Percentiles rank a stretch among this genome's conserved stretches.
phyloP scores from a whole-genome alignment of 2,329 filamentous ascomycete species.

The Bretziella fagacearum region DNA sequence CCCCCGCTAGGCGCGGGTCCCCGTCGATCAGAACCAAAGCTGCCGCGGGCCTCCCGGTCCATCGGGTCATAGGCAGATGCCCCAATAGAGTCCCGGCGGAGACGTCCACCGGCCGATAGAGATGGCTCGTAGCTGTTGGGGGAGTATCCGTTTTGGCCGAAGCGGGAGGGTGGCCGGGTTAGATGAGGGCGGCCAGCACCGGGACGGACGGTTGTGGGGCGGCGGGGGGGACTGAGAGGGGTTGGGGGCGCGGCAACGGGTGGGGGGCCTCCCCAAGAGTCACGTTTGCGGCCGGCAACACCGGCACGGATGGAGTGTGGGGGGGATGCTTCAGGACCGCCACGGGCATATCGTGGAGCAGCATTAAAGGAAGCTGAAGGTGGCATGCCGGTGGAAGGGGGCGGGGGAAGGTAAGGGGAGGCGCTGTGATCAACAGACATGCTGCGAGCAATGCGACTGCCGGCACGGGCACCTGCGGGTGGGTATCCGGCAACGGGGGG shows the following conservation, averaged over 20 bases:
- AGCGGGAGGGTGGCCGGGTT: slow-evolving; percentile 4
- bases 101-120: not conserved
- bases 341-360: not conserved
- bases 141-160: slow-evolving; percentile 5
- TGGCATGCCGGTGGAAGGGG: not conserved
- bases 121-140: slow-evolving; percentile 4
- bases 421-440: slow-evolving; percentile 13
- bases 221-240: slow-evolving; percentile 11
- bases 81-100: slow-evolving; percentile 3
- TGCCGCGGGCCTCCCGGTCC: not conserved
- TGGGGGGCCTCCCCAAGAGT: slow-evolving; percentile 9
- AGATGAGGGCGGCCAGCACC: not conserved
- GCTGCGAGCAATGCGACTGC: slow-evolving; percentile 6
- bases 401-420: slow-evolving; percentile 8
- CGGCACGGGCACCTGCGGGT: slow-evolving; percentile 1
- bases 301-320: slow-evolving; percentile 2
- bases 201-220: slow-evolving; percentile 9
- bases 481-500: slow-evolving; percentile 12
- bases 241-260: slow-evolving; percentile 11
- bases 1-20: not conserved
- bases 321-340: not conserved
- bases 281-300: slow-evolving; percentile 7
- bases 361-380: not conserved
- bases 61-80: not conserved
- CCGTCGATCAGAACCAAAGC: not conserved